Conservation (phyloP, 306 rosid genomes). For the Psophocarpus tetragonolobus region DNA sequence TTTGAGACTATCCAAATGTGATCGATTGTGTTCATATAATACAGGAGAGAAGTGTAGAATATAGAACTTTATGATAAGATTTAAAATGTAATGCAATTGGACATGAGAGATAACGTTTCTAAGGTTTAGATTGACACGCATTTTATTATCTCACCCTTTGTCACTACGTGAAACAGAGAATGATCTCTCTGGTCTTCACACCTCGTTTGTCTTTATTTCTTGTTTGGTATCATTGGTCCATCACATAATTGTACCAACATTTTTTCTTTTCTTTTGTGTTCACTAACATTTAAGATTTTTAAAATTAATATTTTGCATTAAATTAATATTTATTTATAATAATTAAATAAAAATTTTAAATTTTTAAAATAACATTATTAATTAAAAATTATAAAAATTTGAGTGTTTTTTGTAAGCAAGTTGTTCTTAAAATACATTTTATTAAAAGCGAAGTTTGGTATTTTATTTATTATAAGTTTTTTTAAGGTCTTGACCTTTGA, state of each 20-base stretch:
- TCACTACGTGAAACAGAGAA: conserved; percentile 25
- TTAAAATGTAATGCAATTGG: background rate
- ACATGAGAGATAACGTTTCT: conserved; percentile 56
- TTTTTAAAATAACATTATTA: no score
- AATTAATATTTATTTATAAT: no score
- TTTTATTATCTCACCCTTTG: conserved; percentile 31
- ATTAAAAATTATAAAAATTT: no score
- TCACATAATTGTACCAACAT: conserved; percentile 4
- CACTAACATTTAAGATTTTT: no score
- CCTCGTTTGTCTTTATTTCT: conserved; percentile 13
- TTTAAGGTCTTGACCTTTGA: no score
- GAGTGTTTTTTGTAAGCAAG: no score
- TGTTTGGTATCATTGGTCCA: conserved; percentile 13
- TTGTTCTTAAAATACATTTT: no score
- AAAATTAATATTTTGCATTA: no score
- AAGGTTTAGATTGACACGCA: conserved; percentile 53
- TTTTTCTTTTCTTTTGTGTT: background rate
- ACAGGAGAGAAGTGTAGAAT: background rate
- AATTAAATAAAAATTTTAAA: no score
- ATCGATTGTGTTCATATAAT: background rate
- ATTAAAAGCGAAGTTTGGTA: no score
- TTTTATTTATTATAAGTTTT: no score
- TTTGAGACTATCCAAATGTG: background rate
- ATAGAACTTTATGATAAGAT: conserved; percentile 26
- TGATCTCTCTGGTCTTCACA: conserved; percentile 7